A percentile compares a stretch with the other conserved stretches of the same genome.
Conservation (phyloP, 192 early-diverging fungal species). For the Spizellomyces punctatus region DNA sequence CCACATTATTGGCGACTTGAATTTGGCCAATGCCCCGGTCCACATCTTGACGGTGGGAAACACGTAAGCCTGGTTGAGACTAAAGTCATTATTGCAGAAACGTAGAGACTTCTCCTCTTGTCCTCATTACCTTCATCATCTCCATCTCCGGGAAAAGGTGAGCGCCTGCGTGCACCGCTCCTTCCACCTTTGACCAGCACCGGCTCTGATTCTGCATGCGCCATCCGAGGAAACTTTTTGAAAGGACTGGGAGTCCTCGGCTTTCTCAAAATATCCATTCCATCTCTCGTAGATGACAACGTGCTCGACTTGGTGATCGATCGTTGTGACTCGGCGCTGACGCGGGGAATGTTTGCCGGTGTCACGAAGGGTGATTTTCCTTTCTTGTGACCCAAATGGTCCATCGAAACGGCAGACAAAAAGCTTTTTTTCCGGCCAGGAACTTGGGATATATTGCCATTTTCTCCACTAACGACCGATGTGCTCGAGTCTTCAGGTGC, state of each 20-base stretch:
- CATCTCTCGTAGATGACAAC: neutral
- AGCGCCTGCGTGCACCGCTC: neutral
- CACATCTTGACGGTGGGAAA: no score
- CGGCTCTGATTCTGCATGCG: neutral
- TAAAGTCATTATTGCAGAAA: no score
- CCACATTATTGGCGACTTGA: no score
- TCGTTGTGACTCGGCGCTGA: no score
- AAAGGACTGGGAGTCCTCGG: slow-evolving; percentile 2
- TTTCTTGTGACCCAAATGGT: neutral
- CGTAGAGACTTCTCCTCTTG: no score
- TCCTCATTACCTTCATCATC: no score
- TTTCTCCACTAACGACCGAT: neutral
- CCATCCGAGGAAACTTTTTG: neutral
- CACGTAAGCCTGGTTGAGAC: no score
- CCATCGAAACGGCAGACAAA: slow-evolving; percentile 8
- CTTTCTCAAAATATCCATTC: neutral
- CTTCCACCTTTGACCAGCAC: neutral
- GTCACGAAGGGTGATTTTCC: no score
- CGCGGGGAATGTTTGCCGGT: no score
- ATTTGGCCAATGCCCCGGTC: no score
- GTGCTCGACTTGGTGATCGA: neutral
- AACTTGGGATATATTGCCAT: neutral
- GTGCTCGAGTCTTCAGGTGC: neutral
- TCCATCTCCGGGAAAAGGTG: no score
- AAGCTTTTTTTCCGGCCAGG: slow-evolving; percentile 13